Evolutionary conservation across 495 filamentous ascomycete species (phyloP), one percentile per base, ranked within the genome.

Genomic region (Talaromyces trachyspermus): DNA sequence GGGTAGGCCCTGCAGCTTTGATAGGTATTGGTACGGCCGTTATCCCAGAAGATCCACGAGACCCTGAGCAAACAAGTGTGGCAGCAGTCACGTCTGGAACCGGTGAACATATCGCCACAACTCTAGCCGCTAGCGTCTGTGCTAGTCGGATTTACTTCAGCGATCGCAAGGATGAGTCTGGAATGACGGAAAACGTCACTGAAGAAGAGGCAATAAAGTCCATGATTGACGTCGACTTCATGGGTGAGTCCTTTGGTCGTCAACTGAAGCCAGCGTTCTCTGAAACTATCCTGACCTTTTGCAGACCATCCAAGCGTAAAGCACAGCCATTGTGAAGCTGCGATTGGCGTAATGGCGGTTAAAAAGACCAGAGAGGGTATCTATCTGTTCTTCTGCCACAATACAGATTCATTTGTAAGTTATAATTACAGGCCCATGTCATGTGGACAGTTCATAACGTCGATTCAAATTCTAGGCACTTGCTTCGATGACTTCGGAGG

Each of bases 101-200:
- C 4, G 92, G 92, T 27, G 92, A 98, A 69, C 92, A 97, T 57
- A 96, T 98, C 80, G 88, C 89, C 5, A 91, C 91, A 1, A 91
- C 88, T 1, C 74, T 88, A 67, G 89, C 88, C 10, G 89, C 89
- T 0, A 76, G 76, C 29, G 83, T 79, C 41, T 90, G 88, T 60
- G 85, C 88, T 2, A 80, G 81, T 37, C 78, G 88, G 0, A 61
- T 96, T 12, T 91, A 85, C 54, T 78, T 83, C 44, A 71, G 74
- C 33, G 77, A 78, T 14, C 75, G 74, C 25, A 82, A 75, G 49
- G 71, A 70, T 11, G 61, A 66, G 5, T 74, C 71, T 10, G 88
- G 87, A 12, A 61, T 59, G 2, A 79, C 83, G n/a, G 68, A 76
- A 22, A 70, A 80, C 27, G 74, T 74, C 0, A 77, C 77, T 22